Evolutionary conservation across 257 asterid species (phyloP).

Genomic region (Galeopsis tetrahit): DNA sequence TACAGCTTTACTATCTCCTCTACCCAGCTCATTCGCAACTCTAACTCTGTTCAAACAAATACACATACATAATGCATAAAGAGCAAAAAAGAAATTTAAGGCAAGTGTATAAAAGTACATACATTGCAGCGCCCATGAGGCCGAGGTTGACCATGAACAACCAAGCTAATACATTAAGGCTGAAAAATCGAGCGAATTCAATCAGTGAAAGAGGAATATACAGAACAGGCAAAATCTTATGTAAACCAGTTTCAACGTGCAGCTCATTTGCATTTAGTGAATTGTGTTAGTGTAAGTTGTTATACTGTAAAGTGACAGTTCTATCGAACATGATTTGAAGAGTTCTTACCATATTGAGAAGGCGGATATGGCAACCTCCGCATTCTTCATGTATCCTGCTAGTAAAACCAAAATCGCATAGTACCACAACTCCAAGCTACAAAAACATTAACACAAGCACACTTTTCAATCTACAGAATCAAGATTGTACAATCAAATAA

Average conservation of each 20-base stretch:
- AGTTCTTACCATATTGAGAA: conserved; percentile 45
- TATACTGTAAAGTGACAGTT: background rate
- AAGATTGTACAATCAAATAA: too few relatives aligned
- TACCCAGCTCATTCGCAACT: conserved; percentile 71
- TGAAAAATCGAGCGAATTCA: conserved; percentile 24
- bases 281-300: background rate
- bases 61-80: background rate
- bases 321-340: background rate
- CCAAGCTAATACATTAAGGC: conserved; percentile 58
- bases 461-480: background rate
- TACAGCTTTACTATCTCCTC: conserved; percentile 66
- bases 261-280: too few relatives aligned
- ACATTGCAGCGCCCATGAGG: conserved; percentile 62
- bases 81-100: background rate
- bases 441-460: background rate
- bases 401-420: conserved; percentile 42
- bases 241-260: too few relatives aligned
- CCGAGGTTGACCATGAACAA: conserved; percentile 59
- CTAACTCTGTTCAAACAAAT: conserved; percentile 48
- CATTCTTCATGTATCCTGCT: conserved; percentile 50
- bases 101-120: background rate
- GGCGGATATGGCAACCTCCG: conserved; percentile 45
- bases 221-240: background rate
- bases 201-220: background rate
- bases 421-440: conserved; percentile 58